A percentile compares a stretch with the other conserved stretches of the same genome.
Evolutionary conservation across 768 basidiomycete genomes (phyloP).

Genomic region (Neoboletus subvelutipes): DNA sequence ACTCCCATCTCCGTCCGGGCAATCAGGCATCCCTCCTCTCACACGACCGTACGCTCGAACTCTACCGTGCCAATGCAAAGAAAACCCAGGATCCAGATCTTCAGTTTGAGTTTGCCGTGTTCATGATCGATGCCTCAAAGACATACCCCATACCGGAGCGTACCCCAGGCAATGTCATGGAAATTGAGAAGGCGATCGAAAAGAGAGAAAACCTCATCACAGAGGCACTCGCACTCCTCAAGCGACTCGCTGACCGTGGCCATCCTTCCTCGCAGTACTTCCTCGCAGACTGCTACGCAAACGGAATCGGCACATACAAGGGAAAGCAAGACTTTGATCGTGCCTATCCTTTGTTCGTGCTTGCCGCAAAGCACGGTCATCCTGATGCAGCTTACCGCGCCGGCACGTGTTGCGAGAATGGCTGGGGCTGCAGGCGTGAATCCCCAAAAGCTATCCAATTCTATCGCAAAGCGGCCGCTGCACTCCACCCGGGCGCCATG

Average conservation of each 20-base stretch:
- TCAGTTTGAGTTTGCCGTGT: slow-evolving; percentile 97
- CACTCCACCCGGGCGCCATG: slow-evolving; percentile 91
- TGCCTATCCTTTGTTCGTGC: slow-evolving; percentile 92
- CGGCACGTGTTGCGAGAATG: slow-evolving; percentile 97
- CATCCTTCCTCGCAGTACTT: slow-evolving; percentile 96
- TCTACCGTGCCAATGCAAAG: slow-evolving; percentile 97
- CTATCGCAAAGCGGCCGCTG: slow-evolving; percentile 90
- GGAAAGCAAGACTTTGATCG: slow-evolving; percentile 94
- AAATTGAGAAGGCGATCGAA: slow-evolving; percentile 76
- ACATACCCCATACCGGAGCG: slow-evolving; percentile 73
- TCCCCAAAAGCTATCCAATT: slow-evolving; percentile 88
- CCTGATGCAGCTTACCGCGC: slow-evolving; percentile 94
- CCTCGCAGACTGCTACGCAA: slow-evolving; percentile 96
- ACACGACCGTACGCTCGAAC: slow-evolving; percentile 93
- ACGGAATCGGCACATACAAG: slow-evolving; percentile 93
- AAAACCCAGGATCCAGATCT: slow-evolving; percentile 98
- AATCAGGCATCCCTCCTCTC: slow-evolving; percentile 91
- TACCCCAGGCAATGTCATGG: slow-evolving; percentile 71
- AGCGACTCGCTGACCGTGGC: slow-evolving; percentile 89
- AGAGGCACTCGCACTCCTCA: slow-evolving; percentile 85
- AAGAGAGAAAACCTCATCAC: slow-evolving; percentile 86
- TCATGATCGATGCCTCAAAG: slow-evolving; percentile 98
- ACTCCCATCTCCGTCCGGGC: slow-evolving; percentile 90
- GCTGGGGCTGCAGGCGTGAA: slow-evolving; percentile 96
- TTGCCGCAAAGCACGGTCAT: slow-evolving; percentile 96